Conservation (phyloP, 208 protist genomes). For the Leishmania major region DNA sequence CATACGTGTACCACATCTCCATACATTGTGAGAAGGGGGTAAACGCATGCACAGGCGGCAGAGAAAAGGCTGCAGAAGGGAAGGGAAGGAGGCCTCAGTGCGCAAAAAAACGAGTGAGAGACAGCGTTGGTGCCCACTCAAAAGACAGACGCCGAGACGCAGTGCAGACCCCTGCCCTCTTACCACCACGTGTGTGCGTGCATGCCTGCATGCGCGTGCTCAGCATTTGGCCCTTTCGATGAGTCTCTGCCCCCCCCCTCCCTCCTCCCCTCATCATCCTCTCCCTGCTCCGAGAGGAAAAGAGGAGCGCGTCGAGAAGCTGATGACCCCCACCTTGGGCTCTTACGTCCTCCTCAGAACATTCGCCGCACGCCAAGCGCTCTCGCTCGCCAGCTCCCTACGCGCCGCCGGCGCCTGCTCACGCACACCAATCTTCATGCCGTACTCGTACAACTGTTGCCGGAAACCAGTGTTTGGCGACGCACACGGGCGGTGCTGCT, state of each 20-base stretch:
- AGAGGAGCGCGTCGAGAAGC: background rate
- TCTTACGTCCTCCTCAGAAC: background rate
- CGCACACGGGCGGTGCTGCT: conserved; percentile 43
- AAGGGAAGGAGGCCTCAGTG: background rate
- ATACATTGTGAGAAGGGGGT: background rate
- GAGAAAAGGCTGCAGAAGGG: background rate
- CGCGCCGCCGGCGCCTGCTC: conserved; percentile 7
- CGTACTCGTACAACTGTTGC: conserved; percentile 54
- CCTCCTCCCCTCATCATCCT: background rate
- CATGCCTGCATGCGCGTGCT: background rate
- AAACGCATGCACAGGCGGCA: background rate
- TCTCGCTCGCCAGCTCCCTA: background rate
- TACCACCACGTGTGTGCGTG: background rate
- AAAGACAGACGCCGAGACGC: background rate
- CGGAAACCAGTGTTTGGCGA: conserved; percentile 78
- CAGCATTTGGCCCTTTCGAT: background rate
- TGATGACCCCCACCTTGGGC: background rate
- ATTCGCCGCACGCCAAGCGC: background rate
- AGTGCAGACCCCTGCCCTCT: background rate
- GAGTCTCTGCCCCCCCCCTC: background rate
- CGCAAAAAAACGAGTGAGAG: background rate
- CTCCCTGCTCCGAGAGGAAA: background rate
- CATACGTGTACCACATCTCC: background rate
- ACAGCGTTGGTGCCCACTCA: background rate
- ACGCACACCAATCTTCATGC: conserved; percentile 20